A percentile compares a stretch with the other conserved stretches of the same genome.
Conservation (phyloP, 2,329 filamentous ascomycete species). For the Trichoderma afroharzianum region DNA sequence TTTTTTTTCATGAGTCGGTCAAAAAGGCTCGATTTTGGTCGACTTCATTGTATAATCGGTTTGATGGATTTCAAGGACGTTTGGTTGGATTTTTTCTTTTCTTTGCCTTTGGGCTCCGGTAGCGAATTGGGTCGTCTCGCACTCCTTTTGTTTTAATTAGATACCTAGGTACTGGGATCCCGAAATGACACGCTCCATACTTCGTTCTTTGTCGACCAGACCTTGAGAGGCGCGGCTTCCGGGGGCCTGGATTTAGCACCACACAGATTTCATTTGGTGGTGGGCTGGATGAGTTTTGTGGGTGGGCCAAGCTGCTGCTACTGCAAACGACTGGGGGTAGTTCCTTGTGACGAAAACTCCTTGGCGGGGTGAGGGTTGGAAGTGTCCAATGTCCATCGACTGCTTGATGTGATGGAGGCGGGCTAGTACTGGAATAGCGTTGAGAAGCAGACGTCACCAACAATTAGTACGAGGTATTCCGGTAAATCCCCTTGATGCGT, state of each 20-base stretch:
- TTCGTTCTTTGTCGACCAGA: slow-evolving; percentile 8
- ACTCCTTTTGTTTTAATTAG: slow-evolving; percentile 18
- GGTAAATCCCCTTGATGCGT: not conserved
- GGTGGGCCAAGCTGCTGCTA: slow-evolving; percentile 10
- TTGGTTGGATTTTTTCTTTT: slow-evolving; percentile 1
- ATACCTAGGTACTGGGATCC: slow-evolving; percentile 15
- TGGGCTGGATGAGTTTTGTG: slow-evolving; percentile 16
- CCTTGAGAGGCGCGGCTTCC: slow-evolving; percentile 6
- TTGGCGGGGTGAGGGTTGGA: slow-evolving; percentile 14
- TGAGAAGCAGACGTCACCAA: slow-evolving; percentile 1
- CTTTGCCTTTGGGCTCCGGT: slow-evolving; percentile 1
- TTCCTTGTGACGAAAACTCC: slow-evolving; percentile 7
- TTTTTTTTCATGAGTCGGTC: slow-evolving; percentile 10
- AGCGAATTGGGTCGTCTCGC: slow-evolving; percentile 9
- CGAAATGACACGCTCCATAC: slow-evolving; percentile 3
- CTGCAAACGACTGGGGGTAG: slow-evolving; percentile 14
- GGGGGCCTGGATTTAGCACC: slow-evolving; percentile 8
- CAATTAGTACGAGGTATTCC: not conserved
- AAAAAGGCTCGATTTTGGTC: slow-evolving; percentile 2
- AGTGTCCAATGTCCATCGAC: slow-evolving; percentile 8
- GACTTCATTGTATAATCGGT: slow-evolving; percentile 20
- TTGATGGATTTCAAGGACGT: slow-evolving; percentile 16
- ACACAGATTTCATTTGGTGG: slow-evolving; percentile 10
- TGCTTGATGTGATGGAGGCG: slow-evolving; percentile 5
- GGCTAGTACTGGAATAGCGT: slow-evolving; percentile 2